Conservation (phyloP, 495 filamentous ascomycete species). For the Aspergillus campestris region DNA sequence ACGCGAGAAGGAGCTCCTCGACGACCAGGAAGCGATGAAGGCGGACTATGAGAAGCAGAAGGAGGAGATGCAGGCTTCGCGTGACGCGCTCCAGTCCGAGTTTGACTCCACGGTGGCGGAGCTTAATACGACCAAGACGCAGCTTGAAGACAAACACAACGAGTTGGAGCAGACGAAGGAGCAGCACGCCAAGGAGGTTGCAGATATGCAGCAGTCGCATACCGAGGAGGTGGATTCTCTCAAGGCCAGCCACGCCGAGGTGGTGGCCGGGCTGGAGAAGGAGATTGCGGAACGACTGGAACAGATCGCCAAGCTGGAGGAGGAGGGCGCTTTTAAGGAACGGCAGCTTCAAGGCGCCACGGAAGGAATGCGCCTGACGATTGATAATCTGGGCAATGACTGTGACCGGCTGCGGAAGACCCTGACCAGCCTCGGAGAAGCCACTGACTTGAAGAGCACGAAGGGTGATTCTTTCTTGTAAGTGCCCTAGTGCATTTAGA, state of each 20-base stretch:
- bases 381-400: slow-evolving; percentile 45
- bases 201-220: slow-evolving; percentile 23
- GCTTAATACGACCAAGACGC: slow-evolving; percentile 25
- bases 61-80: slow-evolving; percentile 31
- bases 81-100: slow-evolving; percentile 29
- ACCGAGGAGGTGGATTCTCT: slow-evolving; percentile 22
- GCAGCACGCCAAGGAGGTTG: slow-evolving; percentile 22
- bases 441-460: slow-evolving; percentile 48
- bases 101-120: slow-evolving; percentile 27
- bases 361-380: slow-evolving; percentile 42
- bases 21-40: slow-evolving; percentile 30
- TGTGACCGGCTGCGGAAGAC: slow-evolving; percentile 50
- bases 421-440: slow-evolving; percentile 49
- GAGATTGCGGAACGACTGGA: slow-evolving; percentile 28
- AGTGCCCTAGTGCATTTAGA: slow-evolving; percentile 34
- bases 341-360: slow-evolving; percentile 40
- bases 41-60: slow-evolving; percentile 39
- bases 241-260: slow-evolving; percentile 20
- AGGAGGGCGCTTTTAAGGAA: slow-evolving; percentile 41
- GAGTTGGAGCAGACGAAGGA: slow-evolving; percentile 27
- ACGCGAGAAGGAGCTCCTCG: slow-evolving; percentile 30
- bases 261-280: slow-evolving; percentile 31
- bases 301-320: slow-evolving; percentile 38
- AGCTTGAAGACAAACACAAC: slow-evolving; percentile 18
- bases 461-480: slow-evolving; percentile 58